Conservation (phyloP, 164 flowering plant species). For the Vitis amurensis region DNA sequence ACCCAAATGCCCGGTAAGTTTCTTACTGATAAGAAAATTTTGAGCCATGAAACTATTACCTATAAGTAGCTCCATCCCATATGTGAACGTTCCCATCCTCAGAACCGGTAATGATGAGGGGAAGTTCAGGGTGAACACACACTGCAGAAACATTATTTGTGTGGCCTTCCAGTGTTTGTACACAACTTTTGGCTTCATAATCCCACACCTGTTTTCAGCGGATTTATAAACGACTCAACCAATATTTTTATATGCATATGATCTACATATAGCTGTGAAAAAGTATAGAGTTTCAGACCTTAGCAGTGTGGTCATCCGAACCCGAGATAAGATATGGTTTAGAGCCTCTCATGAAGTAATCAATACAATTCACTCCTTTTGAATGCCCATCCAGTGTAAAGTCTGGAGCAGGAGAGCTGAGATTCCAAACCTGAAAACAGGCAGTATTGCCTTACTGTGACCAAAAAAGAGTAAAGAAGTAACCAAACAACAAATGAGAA, state of each 20-base stretch:
- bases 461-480: too few species aligned
- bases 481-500: not conserved
- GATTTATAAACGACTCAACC: not conserved
- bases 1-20: too few species aligned
- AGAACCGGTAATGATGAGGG: constrained; percentile 43
- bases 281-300: constrained; percentile 19
- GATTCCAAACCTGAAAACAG: constrained; percentile 38
- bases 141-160: constrained; percentile 46
- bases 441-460: too few species aligned
- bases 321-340: constrained; percentile 42
- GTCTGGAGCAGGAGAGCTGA: constrained; percentile 37
- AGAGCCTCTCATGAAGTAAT: constrained; percentile 33
- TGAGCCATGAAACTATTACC: constrained; percentile 12
- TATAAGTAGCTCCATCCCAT: constrained; percentile 42
- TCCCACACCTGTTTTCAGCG: constrained; percentile 39
- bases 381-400: constrained; percentile 35
- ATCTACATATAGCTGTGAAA: too few species aligned
- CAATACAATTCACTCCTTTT: too few species aligned
- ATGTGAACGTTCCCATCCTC: constrained; percentile 47
- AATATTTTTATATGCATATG: not conserved
- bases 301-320: constrained; percentile 49
- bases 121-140: constrained; percentile 45
- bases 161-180: constrained; percentile 43
- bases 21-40: too few species aligned
- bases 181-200: constrained; percentile 37